Evolutionary conservation across 805 yeast species (phyloP).

Genomic region (Candida andamanensis): DNA sequence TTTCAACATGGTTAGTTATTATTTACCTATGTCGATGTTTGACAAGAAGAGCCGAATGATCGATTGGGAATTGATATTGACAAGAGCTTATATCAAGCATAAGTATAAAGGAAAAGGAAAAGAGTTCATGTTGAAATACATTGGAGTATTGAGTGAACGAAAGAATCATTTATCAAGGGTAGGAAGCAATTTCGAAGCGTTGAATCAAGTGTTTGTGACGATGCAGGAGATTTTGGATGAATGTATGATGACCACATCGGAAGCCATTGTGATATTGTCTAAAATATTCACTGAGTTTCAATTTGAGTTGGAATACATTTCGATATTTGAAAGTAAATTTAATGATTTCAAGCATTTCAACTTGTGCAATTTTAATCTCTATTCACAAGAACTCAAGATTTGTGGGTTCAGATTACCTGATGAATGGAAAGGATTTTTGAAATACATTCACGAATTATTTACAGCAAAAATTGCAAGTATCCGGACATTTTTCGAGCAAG

Average conservation of each 20-base stretch:
- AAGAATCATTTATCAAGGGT: conserved; percentile 2
- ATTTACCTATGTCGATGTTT: not conserved
- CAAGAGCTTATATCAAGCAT: conserved; percentile 1
- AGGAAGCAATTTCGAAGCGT: conserved; percentile 4
- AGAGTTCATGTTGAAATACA: conserved; percentile 5
- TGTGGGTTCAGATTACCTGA: conserved; percentile 7
- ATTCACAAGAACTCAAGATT: conserved; percentile 6
- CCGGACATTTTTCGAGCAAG: not conserved
- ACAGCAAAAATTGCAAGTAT: not conserved
- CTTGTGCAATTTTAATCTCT: conserved; percentile 3
- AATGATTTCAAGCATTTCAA: conserved; percentile 3
- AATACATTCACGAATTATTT: not conserved
- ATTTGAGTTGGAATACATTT: conserved; percentile 6
- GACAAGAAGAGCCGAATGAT: not conserved
- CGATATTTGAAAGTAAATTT: conserved; percentile 1
- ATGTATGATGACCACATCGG: conserved; percentile 3
- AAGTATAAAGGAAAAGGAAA: conserved; percentile 2
- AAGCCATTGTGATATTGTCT: conserved; percentile 5
- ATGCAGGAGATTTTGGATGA: not conserved
- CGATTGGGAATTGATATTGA: conserved; percentile 7
- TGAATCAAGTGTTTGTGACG: not conserved
- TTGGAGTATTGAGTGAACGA: conserved; percentile 3
- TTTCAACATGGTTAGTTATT: not conserved
- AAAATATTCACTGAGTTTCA: conserved; percentile 1
- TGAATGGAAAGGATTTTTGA: conserved; percentile 4